phyloP scores from a whole-genome alignment of 2,329 filamentous ascomycete species.

The Calonectria multiphialidica region DNA sequence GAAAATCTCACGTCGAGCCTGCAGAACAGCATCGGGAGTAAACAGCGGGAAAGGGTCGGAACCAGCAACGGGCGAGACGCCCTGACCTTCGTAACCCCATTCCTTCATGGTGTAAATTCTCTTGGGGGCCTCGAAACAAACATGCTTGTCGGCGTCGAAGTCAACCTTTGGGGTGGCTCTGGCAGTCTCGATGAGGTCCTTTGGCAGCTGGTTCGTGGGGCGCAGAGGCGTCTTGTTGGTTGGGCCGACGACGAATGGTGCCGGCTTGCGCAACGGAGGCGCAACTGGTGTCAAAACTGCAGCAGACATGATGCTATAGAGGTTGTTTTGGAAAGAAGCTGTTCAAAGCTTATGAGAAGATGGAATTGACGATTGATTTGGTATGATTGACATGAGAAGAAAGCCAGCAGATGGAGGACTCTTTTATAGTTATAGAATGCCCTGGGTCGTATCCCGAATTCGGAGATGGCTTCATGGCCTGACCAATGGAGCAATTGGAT shows the following conservation, averaged over 20 bases:
- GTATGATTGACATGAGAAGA: background rate
- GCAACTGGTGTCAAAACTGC: background rate
- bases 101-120: constrained; percentile 68
- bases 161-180: constrained; percentile 1
- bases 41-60: background rate
- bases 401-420: background rate
- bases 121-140: constrained; percentile 63
- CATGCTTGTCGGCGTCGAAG: constrained; percentile 68
- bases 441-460: background rate
- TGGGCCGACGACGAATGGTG: constrained; percentile 45
- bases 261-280: constrained; percentile 24
- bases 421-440: background rate
- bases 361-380: background rate
- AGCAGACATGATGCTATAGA: constrained; percentile 11
- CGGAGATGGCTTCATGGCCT: background rate
- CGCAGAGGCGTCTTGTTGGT: constrained; percentile 44
- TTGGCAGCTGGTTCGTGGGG: constrained; percentile 33
- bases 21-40: background rate
- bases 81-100: background rate
- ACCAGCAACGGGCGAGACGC: background rate
- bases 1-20: background rate
- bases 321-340: background rate
- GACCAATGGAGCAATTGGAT: background rate
- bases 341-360: background rate
- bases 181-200: constrained; percentile 22